phyloP scores from a whole-genome alignment of 495 filamentous ascomycete genomes.

The Hyaloscypha variabilis region DNA sequence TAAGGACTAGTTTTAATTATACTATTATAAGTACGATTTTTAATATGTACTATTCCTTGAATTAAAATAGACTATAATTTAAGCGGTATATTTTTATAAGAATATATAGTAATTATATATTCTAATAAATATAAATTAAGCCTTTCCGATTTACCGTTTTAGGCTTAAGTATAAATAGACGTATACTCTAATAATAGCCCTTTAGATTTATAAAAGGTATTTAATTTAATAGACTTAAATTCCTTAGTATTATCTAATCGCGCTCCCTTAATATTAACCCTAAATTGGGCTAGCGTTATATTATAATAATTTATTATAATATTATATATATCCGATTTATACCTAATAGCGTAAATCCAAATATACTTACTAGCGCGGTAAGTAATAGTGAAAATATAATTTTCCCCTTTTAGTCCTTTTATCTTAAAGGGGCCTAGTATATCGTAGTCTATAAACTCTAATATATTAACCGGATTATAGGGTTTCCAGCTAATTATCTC shows the following conservation, averaged over 20 bases:
- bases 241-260: constrained; percentile 14
- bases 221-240: constrained; percentile 17
- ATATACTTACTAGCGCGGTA: constrained; percentile 6
- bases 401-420: constrained; percentile 2
- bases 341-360: constrained; percentile 14
- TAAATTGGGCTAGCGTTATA: constrained; percentile 5
- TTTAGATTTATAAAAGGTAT: background rate
- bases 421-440: constrained; percentile 14
- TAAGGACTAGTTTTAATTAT: constrained; percentile 14
- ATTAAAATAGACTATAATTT: constrained; percentile 15
- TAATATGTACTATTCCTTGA: constrained; percentile 15
- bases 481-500: too few relatives aligned
- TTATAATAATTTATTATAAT: constrained; percentile 4
- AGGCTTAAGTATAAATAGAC: background rate
- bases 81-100: constrained; percentile 11
- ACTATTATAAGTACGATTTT: constrained; percentile 20
- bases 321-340: background rate
- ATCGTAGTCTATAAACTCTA: background rate
- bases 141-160: constrained; percentile 11
- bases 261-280: background rate
- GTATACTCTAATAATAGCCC: constrained; percentile 8
- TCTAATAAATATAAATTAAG: constrained; percentile 13
- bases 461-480: too few relatives aligned
- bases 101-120: constrained; percentile 1
- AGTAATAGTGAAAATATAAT: constrained; percentile 12